phyloP scores from a whole-genome alignment of 345 rosid species.

The Lepidium sativum region DNA sequence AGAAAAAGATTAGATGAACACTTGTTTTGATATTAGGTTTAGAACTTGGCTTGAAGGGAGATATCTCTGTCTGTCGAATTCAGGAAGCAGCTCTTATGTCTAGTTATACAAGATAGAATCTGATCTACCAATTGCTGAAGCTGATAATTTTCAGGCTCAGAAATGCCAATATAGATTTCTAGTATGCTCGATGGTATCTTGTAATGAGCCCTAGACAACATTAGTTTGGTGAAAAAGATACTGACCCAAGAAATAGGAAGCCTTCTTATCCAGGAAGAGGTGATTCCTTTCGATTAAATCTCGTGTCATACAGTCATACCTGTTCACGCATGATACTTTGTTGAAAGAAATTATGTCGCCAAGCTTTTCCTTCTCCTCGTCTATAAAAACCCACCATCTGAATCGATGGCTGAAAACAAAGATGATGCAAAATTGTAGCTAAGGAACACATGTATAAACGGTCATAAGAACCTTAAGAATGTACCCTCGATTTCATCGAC shows the following conservation, averaged over 20 bases:
- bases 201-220: conserved; percentile 34
- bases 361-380: neutral
- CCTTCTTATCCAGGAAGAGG: too few relatives aligned
- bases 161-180: conserved; percentile 24
- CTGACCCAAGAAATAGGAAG: conserved; percentile 31
- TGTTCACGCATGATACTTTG: conserved; percentile 26
- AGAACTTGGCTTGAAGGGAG: conserved; percentile 17
- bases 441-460: neutral
- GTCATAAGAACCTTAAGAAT: conserved; percentile 27
- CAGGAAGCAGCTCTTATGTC: conserved; percentile 29
- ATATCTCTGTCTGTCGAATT: conserved; percentile 9
- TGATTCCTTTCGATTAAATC: conserved; percentile 17
- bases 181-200: conserved; percentile 19
- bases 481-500: conserved; percentile 32
- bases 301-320: conserved; percentile 13
- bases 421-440: neutral
- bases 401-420: neutral
- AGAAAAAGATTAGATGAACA: conserved; percentile 27
- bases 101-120: conserved; percentile 23
- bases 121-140: conserved; percentile 4
- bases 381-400: neutral
- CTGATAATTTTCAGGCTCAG: conserved; percentile 3
- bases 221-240: conserved; percentile 34
- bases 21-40: too few relatives aligned
- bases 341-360: neutral